These are phyloP conservation scores for Zizania palustris DNA, from an alignment of 202 grass and related monocot genomes.

Conservation along the genomic window DNA sequence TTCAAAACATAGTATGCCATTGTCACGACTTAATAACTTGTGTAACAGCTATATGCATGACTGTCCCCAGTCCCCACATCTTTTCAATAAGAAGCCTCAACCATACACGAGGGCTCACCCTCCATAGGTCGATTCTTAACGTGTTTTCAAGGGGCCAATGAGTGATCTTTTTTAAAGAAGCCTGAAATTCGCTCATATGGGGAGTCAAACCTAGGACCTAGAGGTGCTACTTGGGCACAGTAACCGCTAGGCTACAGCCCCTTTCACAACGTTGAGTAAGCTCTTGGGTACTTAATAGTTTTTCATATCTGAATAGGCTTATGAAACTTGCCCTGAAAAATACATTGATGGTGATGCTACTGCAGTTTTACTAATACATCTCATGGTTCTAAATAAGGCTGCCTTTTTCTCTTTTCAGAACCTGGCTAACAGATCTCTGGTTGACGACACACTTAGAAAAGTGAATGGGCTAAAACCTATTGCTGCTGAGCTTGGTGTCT, in stretches of 20 bases:
- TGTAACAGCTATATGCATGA: background rate
- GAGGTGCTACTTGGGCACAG: too few species aligned
- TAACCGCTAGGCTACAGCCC: too few species aligned
- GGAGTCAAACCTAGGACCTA: too few species aligned
- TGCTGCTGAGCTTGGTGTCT: conserved; percentile 76
- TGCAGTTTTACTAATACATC: background rate
- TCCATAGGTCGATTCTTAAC: too few species aligned
- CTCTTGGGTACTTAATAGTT: background rate
- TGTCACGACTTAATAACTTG: background rate
- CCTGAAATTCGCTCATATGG: too few species aligned
- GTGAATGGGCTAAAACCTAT: conserved; percentile 88
- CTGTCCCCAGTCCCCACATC: too few species aligned
- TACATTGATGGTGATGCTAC: background rate
- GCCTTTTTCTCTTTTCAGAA: conserved; percentile 54
- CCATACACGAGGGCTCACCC: too few species aligned
- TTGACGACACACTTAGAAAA: conserved; percentile 89
- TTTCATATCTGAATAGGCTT: background rate
- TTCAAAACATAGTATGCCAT: background rate
- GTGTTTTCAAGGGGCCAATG: too few species aligned
- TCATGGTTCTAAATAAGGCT: background rate
- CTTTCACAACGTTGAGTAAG: background rate
- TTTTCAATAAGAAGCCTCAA: too few species aligned
- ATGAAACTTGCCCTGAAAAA: background rate
- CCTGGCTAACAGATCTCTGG: conserved; percentile 80
- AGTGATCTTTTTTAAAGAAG: too few species aligned